Conservation (phyloP, 345 rosid species). For the Sonneratia alba region DNA sequence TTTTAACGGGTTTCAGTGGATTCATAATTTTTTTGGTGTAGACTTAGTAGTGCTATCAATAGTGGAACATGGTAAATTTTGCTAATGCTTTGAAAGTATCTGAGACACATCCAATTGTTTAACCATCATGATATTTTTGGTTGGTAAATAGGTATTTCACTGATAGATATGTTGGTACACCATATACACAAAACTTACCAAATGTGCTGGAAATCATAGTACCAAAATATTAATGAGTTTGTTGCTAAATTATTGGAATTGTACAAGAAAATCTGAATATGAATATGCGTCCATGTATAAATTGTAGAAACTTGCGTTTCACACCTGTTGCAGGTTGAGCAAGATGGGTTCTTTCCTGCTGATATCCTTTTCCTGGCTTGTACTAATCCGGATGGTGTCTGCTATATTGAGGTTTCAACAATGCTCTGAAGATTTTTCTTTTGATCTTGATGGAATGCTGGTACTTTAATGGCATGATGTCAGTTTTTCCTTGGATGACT, state of each 20-base stretch:
- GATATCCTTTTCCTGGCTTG: constrained; percentile 87
- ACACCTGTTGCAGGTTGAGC: constrained; percentile 59
- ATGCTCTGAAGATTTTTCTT: neutral
- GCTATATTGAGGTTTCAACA: constrained; percentile 75
- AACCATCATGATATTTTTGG: too few species aligned
- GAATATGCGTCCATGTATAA: too few species aligned
- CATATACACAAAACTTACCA: too few species aligned
- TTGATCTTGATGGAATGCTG: neutral
- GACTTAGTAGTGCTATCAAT: neutral
- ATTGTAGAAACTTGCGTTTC: neutral
- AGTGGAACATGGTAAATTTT: neutral
- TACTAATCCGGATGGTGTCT: constrained; percentile 89
- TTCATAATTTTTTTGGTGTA: neutral
- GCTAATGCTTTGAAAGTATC: neutral
- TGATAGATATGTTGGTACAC: too few species aligned
- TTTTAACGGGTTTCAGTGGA: neutral
- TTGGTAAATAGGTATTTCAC: too few species aligned
- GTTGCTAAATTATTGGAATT: too few species aligned
- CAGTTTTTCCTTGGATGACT: constrained; percentile 2
- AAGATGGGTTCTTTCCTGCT: constrained; percentile 93
- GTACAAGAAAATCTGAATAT: too few species aligned
- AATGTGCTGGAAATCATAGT: too few species aligned
- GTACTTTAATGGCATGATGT: neutral
- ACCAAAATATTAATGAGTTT: too few species aligned
- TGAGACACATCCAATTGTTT: neutral